Evolutionary conservation across 805 yeast species (phyloP), one percentile per base, ranked within the genome.

Genomic region (Candida verbasci): DNA sequence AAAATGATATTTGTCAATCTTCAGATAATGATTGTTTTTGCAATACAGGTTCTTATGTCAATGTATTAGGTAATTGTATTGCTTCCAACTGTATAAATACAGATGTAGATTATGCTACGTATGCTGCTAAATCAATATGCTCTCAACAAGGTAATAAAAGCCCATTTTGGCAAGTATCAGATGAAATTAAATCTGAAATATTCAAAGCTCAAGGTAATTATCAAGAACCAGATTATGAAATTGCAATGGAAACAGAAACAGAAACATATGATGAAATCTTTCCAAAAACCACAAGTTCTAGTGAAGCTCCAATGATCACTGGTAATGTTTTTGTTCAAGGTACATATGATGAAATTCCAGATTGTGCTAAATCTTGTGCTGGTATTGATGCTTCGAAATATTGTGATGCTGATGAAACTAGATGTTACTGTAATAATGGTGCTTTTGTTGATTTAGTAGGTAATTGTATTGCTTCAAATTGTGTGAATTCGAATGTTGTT

Each of bases 381-480:
- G n/a, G n/a, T n/a, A n/a, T n/a, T n/a, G n/a, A n/a, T n/a, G n/a
- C n/a, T n/a, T n/a, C n/a, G n/a, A n/a, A n/a, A n/a, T n/a, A n/a
- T n/a, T n/a, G n/a, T n/a, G 16, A 11, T 22, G 49, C 53, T 17
- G 48, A 56, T 21, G 71, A 65, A 45, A 55, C 70, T 31, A 70
- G 71, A 11, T 65, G 71, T 52, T 55, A 65, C 34, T 65, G 71
- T 57, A 65, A 62, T 27, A 62, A 65, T 61, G 47, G 63, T 29
- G 45, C 44, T 27, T 65, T 59, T 53, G 53, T 49, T 29, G 56
- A 56, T 27, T 39, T 39, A 3, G 58, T 65, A 21, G 69, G 63
- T 34, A 44, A 53, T 32, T 65, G 71, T 56, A 62, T 71, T 24
- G 62, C 54, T 18, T 40, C 43, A 12, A 62, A 61, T 16, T 65